A percentile compares a stretch with the other conserved stretches of the same genome.
Evolutionary conservation across 1,139 yeast species (phyloP).

Genomic region (Candida tropicalis): DNA sequence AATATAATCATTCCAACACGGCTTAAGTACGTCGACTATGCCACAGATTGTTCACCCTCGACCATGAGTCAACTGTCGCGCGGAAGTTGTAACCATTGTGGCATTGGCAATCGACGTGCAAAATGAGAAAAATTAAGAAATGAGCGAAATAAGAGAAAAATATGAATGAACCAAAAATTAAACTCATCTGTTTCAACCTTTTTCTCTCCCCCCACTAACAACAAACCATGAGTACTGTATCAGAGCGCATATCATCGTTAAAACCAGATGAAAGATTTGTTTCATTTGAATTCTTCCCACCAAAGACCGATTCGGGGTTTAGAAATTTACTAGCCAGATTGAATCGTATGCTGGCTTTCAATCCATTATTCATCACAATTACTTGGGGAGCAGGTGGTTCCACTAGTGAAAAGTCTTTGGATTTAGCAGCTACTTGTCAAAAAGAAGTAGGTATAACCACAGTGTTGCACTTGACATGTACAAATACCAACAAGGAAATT

Average conservation of each 20-base stretch:
- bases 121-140: too few relatives aligned
- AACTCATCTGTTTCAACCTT: not conserved
- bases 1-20: too few relatives aligned
- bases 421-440: slow-evolving; percentile 78
- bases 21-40: too few relatives aligned
- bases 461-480: slow-evolving; percentile 93
- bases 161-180: not conserved
- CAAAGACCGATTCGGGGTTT: slow-evolving; percentile 87
- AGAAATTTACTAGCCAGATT: slow-evolving; percentile 83
- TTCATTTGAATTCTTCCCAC: slow-evolving; percentile 96
- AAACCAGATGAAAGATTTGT: slow-evolving; percentile 61
- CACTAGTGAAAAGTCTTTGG: slow-evolving; percentile 83
- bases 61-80: too few relatives aligned
- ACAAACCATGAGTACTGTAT: slow-evolving; percentile 16
- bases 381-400: slow-evolving; percentile 99
- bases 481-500: slow-evolving; percentile 77
- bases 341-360: slow-evolving; percentile 83
- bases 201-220: not conserved
- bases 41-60: too few relatives aligned
- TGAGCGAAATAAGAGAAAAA: not conserved
- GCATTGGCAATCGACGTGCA: too few relatives aligned
- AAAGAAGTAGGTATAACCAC: slow-evolving; percentile 79
- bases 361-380: slow-evolving; percentile 86
- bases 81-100: too few relatives aligned
- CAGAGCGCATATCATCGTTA: slow-evolving; percentile 54